phyloP scores from a whole-genome alignment of 2,329 filamentous ascomycete species.

The Alternaria gansuensis region DNA sequence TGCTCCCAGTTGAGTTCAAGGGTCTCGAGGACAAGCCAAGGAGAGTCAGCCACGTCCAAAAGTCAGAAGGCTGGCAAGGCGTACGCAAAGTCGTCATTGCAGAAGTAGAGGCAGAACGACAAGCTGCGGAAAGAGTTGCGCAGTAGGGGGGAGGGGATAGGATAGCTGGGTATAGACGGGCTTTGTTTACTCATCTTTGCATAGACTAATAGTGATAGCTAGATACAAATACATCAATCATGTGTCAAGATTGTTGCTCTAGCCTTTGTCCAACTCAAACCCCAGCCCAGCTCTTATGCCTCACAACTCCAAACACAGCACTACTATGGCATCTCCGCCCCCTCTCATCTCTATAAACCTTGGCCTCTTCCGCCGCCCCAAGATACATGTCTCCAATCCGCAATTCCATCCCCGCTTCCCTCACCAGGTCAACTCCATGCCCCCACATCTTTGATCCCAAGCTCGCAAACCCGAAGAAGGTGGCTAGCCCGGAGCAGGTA shows the following conservation, averaged over 20 bases:
- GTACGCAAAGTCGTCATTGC: slow-evolving; percentile 78
- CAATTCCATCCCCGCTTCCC: slow-evolving; percentile 52
- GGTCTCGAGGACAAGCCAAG: slow-evolving; percentile 80
- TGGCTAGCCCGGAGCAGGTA: slow-evolving; percentile 38
- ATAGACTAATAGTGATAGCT: slow-evolving; percentile 12
- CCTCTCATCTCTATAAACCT: slow-evolving; percentile 47
- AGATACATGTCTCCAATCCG: slow-evolving; percentile 57
- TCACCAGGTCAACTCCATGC: slow-evolving; percentile 59
- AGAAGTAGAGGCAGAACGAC: slow-evolving; percentile 67
- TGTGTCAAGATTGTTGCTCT: not conserved
- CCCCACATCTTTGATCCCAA: slow-evolving; percentile 64
- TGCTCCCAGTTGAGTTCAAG: slow-evolving; percentile 82
- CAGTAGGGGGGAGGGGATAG: slow-evolving; percentile 23
- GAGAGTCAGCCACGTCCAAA: slow-evolving; percentile 74
- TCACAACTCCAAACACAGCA: slow-evolving; percentile 61
- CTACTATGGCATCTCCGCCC: slow-evolving; percentile 59
- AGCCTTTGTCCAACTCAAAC: slow-evolving; percentile 52
- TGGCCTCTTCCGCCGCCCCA: slow-evolving; percentile 57
- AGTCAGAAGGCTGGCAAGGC: slow-evolving; percentile 71
- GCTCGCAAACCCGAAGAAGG: slow-evolving; percentile 60
- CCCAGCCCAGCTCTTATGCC: slow-evolving; percentile 55
- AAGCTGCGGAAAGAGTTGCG: slow-evolving; percentile 41
- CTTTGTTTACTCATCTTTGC: not conserved
- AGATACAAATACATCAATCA: not conserved
- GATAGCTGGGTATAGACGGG: not conserved